Percentiles rank a stretch among this genome's conserved stretches.
These are phyloP conservation scores for Pseudogymnoascus sp. DNA, from an alignment of 2,329 filamentous ascomycete species.

Conservation along the genomic window DNA sequence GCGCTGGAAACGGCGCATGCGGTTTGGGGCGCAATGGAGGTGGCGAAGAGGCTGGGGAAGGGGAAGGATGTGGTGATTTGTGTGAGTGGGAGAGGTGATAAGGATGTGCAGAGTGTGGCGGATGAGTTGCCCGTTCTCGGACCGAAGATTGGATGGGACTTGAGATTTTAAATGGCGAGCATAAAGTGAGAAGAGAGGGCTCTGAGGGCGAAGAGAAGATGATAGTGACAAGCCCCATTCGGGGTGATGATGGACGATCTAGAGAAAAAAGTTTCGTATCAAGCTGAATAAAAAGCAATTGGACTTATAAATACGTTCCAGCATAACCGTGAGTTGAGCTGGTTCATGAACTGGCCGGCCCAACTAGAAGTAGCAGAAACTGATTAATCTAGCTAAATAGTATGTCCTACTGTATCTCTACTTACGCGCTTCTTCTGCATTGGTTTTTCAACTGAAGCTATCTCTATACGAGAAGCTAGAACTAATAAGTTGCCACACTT, in stretches of 20 bases:
- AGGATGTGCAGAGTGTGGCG: conserved; percentile 96
- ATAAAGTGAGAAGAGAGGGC: neutral
- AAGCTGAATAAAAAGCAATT: conserved; percentile 5
- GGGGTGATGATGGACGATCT: neutral
- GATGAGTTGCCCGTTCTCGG: conserved; percentile 85
- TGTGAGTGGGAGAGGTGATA: conserved; percentile 86
- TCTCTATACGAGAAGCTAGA: too few relatives aligned
- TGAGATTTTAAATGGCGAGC: conserved; percentile 43
- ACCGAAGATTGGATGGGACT: conserved; percentile 72
- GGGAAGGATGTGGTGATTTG: conserved; percentile 89
- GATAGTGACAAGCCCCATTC: neutral
- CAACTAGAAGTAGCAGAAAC: too few relatives aligned
- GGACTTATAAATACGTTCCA: neutral
- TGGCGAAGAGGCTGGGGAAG: conserved; percentile 87
- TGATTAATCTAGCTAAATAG: too few relatives aligned
- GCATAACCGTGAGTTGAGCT: too few relatives aligned
- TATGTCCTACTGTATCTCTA: too few relatives aligned
- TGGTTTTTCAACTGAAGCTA: too few relatives aligned
- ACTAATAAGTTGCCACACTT: too few relatives aligned
- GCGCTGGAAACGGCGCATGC: conserved; percentile 91
- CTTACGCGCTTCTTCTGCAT: too few relatives aligned
- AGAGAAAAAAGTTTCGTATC: conserved; percentile 2
- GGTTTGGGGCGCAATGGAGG: conserved; percentile 76
- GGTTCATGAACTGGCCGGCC: too few relatives aligned
- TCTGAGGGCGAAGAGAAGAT: neutral